Evolutionary conservation across 2,329 filamentous ascomycete genomes (phyloP).

Genomic region (Ceratocystis papillata): DNA sequence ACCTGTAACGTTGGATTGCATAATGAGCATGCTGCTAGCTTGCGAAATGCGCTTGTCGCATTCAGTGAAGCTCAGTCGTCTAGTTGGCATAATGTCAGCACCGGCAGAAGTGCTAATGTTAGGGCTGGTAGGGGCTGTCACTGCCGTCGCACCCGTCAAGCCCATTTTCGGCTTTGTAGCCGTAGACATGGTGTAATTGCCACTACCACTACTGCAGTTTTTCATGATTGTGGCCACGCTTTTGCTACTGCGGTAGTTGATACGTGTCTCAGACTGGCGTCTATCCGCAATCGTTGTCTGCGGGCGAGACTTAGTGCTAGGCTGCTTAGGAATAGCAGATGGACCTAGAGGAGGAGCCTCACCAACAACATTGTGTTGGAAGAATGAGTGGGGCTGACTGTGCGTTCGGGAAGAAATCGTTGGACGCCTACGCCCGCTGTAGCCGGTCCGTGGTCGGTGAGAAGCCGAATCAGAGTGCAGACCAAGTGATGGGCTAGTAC

Average conservation of each 20-base stretch:
- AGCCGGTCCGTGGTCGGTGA: conserved; percentile 33
- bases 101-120: background rate
- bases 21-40: conserved; percentile 48
- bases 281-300: conserved; percentile 32
- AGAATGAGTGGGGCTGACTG: conserved; percentile 24
- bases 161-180: background rate
- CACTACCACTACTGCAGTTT: conserved; percentile 23
- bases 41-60: conserved; percentile 51
- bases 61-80: conserved; percentile 51
- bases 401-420: conserved; percentile 24
- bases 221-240: conserved; percentile 26
- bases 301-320: conserved; percentile 3
- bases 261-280: conserved; percentile 24
- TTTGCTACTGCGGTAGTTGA: conserved; percentile 6
- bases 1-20: conserved; percentile 47
- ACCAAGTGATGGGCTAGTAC: conserved; percentile 25
- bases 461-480: background rate
- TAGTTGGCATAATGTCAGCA: conserved; percentile 34
- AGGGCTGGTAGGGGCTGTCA: conserved; percentile 1
- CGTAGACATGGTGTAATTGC: background rate
- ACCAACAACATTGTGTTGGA: conserved; percentile 18
- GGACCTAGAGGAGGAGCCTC: conserved; percentile 20
- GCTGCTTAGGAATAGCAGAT: conserved; percentile 21
- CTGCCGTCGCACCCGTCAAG: background rate
- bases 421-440: conserved; percentile 18